Percentiles rank a stretch among this genome's conserved stretches.
These are phyloP conservation scores for Spirogloea muscicola DNA, from an alignment of 139 green algal species.

Conservation along the genomic window DNA sequence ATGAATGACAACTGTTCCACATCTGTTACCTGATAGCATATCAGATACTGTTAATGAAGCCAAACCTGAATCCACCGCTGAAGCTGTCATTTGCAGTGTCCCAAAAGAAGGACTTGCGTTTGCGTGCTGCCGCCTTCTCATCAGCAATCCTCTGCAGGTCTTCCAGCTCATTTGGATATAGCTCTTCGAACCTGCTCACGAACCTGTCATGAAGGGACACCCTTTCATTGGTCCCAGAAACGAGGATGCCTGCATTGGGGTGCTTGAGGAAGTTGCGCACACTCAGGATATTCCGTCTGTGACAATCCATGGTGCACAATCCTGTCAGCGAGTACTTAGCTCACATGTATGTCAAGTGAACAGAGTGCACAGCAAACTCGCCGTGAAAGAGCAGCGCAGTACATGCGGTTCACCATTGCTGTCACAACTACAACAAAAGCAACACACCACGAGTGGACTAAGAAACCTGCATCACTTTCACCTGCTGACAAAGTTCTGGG, in stretches of 20 bases:
- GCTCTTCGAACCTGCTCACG: conserved; percentile 2
- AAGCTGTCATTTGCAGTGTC: conserved; percentile 12
- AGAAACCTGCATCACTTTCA: background rate
- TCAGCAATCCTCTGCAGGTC: background rate
- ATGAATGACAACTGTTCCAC: too few species aligned
- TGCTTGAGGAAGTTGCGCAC: conserved; percentile 37
- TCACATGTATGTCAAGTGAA: background rate
- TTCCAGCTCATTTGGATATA: conserved; percentile 8
- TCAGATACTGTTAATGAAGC: too few species aligned
- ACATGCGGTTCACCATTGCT: background rate
- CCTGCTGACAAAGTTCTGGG: conserved; percentile 52
- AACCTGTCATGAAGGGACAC: conserved; percentile 40
- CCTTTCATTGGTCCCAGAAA: conserved; percentile 38
- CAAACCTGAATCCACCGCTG: conserved; percentile 34
- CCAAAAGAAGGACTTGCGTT: conserved; percentile 34
- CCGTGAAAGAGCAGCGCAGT: background rate
- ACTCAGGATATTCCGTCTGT: conserved; percentile 28
- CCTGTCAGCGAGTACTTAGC: background rate
- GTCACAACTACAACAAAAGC: background rate
- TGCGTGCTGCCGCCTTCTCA: conserved; percentile 4
- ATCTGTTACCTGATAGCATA: too few species aligned
- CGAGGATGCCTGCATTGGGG: conserved; percentile 30
- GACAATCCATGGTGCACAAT: background rate
- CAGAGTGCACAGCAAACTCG: background rate
- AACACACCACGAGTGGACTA: background rate